A percentile compares a stretch with the other conserved stretches of the same genome.
These are phyloP conservation scores for Magnusiomyces tetraspermus DNA, from an alignment of 1,139 yeast genomes.

Conservation along the genomic window DNA sequence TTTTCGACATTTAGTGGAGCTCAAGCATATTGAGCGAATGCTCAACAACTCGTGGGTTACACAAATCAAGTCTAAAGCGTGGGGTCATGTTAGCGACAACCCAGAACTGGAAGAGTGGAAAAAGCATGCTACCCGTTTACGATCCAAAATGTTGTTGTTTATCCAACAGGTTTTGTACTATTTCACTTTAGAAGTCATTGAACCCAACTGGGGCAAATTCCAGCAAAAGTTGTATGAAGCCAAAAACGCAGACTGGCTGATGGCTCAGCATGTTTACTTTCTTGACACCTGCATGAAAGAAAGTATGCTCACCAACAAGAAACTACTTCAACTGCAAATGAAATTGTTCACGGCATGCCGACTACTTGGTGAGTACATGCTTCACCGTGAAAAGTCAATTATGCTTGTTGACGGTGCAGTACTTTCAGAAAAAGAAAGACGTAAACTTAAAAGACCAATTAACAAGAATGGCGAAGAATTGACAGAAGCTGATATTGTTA, in stretches of 20 bases:
- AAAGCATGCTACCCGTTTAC: conserved; percentile 45
- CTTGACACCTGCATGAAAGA: conserved; percentile 59
- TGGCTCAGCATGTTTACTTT: conserved; percentile 45
- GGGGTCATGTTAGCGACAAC: conserved; percentile 47
- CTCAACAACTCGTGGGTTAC: conserved; percentile 68
- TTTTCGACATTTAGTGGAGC: conserved; percentile 58
- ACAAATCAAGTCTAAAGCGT: conserved; percentile 53
- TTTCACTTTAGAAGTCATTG: conserved; percentile 53
- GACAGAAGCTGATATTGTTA: conserved; percentile 21
- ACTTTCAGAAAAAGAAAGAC: conserved; percentile 36
- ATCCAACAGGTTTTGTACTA: conserved; percentile 48
- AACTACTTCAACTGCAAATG: conserved; percentile 40
- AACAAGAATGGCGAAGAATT: conserved; percentile 35
- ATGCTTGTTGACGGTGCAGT: conserved; percentile 44
- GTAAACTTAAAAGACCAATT: conserved; percentile 31
- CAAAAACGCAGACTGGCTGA: conserved; percentile 44
- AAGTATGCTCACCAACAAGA: conserved; percentile 56
- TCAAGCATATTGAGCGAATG: conserved; percentile 52
- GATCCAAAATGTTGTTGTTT: conserved; percentile 55
- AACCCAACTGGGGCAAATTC: conserved; percentile 44
- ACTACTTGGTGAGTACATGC: conserved; percentile 47
- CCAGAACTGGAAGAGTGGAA: conserved; percentile 47
- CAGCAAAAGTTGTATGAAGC: conserved; percentile 25
- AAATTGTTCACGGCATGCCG: conserved; percentile 34
- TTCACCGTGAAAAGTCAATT: conserved; percentile 47